These are phyloP conservation scores for Rhizomucor miehei DNA, from an alignment of 371 early-diverging fungal genomes.

Conservation along the genomic window DNA sequence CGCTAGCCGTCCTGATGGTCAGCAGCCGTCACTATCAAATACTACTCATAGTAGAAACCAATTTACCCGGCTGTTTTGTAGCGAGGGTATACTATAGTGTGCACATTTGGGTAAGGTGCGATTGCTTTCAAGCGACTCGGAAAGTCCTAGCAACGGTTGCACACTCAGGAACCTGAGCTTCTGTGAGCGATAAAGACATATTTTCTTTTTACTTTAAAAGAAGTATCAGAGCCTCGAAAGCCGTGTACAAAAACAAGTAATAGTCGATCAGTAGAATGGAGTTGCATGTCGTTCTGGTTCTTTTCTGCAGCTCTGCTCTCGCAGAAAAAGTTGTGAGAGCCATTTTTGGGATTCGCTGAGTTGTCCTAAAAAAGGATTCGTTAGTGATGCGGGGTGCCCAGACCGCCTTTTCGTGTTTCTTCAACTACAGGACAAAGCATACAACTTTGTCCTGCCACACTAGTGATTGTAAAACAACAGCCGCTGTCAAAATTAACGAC, in stretches of 20 bases:
- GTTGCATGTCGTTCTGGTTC: too few species aligned
- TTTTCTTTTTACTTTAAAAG: conserved; percentile 35
- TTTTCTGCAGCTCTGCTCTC: too few species aligned
- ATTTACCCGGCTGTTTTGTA: conserved; percentile 60
- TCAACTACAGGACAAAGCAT: background rate
- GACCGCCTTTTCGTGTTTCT: background rate
- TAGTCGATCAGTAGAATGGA: conserved; percentile 23
- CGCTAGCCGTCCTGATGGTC: conserved; percentile 8
- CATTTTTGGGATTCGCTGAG: too few species aligned
- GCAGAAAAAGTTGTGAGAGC: too few species aligned
- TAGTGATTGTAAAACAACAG: too few species aligned
- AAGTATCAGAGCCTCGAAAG: conserved; percentile 49
- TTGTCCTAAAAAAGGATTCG: too few species aligned
- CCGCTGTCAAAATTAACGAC: conserved; percentile 1
- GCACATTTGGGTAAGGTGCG: conserved; percentile 40
- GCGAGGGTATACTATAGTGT: conserved; percentile 53
- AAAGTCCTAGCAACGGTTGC: conserved; percentile 40
- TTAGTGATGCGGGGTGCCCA: too few species aligned
- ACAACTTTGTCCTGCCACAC: too few species aligned
- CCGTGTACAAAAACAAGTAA: conserved; percentile 60
- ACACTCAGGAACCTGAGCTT: background rate
- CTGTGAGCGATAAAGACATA: background rate
- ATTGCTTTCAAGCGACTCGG: conserved; percentile 55
- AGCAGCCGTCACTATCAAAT: background rate
- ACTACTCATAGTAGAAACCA: background rate